A percentile compares a stretch with the other conserved stretches of the same genome.
Conservation (phyloP, 2,329 filamentous ascomycete genomes). For the Xylaria digitata region DNA sequence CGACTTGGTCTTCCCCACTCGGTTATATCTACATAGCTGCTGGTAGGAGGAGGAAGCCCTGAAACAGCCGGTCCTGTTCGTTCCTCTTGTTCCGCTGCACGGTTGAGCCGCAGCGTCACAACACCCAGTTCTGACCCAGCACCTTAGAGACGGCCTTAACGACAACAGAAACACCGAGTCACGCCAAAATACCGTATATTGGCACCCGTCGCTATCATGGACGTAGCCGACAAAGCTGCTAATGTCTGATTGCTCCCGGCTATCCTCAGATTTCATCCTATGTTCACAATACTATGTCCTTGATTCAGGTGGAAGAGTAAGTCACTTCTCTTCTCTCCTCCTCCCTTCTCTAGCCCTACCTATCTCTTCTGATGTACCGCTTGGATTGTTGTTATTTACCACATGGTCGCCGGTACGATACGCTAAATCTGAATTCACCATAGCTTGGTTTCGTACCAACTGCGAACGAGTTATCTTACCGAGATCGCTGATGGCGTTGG, state of each 20-base stretch:
- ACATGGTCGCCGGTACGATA: not conserved
- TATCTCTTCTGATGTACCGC: no score
- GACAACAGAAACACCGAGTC: not conserved
- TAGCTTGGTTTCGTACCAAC: constrained; percentile 84
- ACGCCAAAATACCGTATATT: not conserved
- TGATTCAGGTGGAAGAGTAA: constrained; percentile 50
- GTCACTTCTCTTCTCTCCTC: constrained; percentile 8
- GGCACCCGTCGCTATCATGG: constrained; percentile 13
- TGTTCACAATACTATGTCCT: constrained; percentile 46
- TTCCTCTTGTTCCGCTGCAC: not conserved
- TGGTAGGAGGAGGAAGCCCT: not conserved
- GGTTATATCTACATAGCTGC: not conserved
- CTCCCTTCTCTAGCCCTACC: no score
- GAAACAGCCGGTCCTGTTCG: no score
- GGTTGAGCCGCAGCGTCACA: not conserved
- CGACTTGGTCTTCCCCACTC: not conserved
- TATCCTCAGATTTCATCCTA: constrained; percentile 3
- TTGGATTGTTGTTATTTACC: not conserved
- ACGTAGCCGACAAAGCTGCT: constrained; percentile 1
- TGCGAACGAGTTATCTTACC: constrained; percentile 82
- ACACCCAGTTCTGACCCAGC: not conserved
- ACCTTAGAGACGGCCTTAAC: not conserved
- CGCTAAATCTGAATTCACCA: constrained; percentile 34
- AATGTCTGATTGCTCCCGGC: not conserved
- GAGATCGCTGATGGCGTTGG: constrained; percentile 86